phyloP scores from a whole-genome alignment of 2,329 filamentous ascomycete species.

The Trichoderma guizhouense region DNA sequence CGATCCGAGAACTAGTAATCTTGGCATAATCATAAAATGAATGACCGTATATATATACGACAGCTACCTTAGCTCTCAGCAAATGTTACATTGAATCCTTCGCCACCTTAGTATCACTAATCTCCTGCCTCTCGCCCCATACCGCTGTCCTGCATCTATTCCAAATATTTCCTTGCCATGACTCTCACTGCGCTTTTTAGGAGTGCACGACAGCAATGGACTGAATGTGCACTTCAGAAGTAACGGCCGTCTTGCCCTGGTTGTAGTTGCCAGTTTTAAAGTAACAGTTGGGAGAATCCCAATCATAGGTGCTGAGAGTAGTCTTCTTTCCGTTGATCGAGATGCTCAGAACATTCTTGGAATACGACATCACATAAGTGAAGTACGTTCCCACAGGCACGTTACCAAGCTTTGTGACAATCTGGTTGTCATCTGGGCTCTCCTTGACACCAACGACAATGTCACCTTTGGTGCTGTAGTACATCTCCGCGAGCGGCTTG shows the following conservation, averaged over 20 bases:
- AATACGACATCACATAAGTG: slow-evolving; percentile 37
- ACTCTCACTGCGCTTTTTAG: background rate
- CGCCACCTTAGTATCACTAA: background rate
- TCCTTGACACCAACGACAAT: slow-evolving; percentile 35
- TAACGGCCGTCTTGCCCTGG: slow-evolving; percentile 27
- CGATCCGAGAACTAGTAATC: background rate
- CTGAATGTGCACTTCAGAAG: slow-evolving; percentile 27
- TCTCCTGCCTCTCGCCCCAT: too few species aligned
- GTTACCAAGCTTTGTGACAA: slow-evolving; percentile 31
- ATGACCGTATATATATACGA: background rate
- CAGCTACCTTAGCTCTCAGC: background rate
- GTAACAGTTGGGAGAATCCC: slow-evolving; percentile 33
- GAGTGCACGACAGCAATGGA: slow-evolving; percentile 29
- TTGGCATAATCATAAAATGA: background rate
- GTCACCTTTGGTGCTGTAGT: slow-evolving; percentile 34
- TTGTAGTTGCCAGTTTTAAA: slow-evolving; percentile 40
- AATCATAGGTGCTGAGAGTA: slow-evolving; percentile 28
- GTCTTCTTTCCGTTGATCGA: slow-evolving; percentile 30
- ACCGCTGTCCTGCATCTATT: background rate
- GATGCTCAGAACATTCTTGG: slow-evolving; percentile 32
- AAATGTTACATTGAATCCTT: background rate
- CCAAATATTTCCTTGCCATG: background rate
- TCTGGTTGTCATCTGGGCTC: slow-evolving; percentile 30
- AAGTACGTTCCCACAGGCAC: slow-evolving; percentile 34
- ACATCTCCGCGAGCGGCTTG: slow-evolving; percentile 41